These are phyloP conservation scores for Phytophthora niederhauseri DNA, from an alignment of 352 stramenopile genomes.

Conservation along the genomic window DNA sequence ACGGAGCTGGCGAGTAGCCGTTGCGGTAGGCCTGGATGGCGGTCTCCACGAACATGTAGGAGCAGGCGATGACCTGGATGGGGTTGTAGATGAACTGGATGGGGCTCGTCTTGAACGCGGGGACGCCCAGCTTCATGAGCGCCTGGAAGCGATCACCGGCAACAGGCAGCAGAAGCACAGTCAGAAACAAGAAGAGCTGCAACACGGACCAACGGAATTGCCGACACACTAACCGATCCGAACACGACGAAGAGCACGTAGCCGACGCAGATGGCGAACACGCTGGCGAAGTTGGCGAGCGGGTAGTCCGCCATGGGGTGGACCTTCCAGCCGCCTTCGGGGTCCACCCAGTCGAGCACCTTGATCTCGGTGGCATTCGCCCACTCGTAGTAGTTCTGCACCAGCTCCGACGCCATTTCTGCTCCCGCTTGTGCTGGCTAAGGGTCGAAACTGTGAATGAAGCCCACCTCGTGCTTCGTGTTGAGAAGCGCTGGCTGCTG, in stretches of 20 bases:
- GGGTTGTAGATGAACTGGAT: constrained; percentile 97
- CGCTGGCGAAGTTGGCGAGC: constrained; percentile 64
- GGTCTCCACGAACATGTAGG: constrained; percentile 95
- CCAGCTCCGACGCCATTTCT: constrained; percentile 37
- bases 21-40: constrained; percentile 89
- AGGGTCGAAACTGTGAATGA: constrained; percentile 33
- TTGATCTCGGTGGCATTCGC: constrained; percentile 52
- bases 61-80: constrained; percentile 93
- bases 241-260: constrained; percentile 78
- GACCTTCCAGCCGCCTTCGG: constrained; percentile 60
- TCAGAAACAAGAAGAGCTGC: constrained; percentile 5
- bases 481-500: constrained; percentile 1
- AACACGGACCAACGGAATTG: constrained; percentile 12
- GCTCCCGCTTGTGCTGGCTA: constrained; percentile 4
- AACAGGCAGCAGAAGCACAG: constrained; percentile 15
- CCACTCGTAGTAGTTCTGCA: constrained; percentile 61
- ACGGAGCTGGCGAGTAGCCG: constrained; percentile 84
- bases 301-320: constrained; percentile 68
- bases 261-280: constrained; percentile 60
- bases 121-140: constrained; percentile 59
- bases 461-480: neutral
- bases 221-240: constrained; percentile 43
- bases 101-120: constrained; percentile 56
- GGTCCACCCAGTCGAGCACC: constrained; percentile 67
- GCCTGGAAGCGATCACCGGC: constrained; percentile 19